Conservation (phyloP, 371 early-diverging fungal genomes). For the Blakeslea trispora region DNA sequence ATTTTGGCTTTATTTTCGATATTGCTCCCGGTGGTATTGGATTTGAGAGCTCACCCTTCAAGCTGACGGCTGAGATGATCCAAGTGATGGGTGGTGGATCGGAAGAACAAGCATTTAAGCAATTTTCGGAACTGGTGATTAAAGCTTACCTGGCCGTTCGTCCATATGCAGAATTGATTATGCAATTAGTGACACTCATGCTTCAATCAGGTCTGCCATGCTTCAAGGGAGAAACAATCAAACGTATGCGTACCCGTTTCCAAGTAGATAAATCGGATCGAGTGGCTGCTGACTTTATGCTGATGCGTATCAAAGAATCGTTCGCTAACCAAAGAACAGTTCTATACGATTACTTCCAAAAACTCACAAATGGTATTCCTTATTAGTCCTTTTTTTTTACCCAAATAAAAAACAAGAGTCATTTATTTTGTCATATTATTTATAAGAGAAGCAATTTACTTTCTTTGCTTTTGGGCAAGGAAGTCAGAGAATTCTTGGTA, state of each 20-base stretch:
- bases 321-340: constrained; percentile 91
- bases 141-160: constrained; percentile 91
- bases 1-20: constrained; percentile 99
- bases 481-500: constrained; percentile 94
- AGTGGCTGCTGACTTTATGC: constrained; percentile 94
- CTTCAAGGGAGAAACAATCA: constrained; percentile 92
- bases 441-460: constrained; percentile 29
- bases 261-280: constrained; percentile 89
- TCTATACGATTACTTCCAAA: constrained; percentile 86
- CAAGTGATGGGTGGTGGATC: constrained; percentile 93
- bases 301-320: constrained; percentile 84
- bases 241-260: constrained; percentile 88
- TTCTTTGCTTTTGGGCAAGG: constrained; percentile 68
- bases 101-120: constrained; percentile 81
- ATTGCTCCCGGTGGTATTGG: constrained; percentile 99
- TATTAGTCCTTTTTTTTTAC: constrained; percentile 17
- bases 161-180: constrained; percentile 92
- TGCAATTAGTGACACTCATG: constrained; percentile 91
- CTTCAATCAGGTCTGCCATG: constrained; percentile 97
- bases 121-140: constrained; percentile 89
- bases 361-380: constrained; percentile 82
- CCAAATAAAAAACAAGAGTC: constrained; percentile 11
- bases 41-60: constrained; percentile 98
- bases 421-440: constrained; percentile 6
- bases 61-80: constrained; percentile 98